Evolutionary conservation across 2,329 filamentous ascomycete genomes (phyloP), one percentile per base, ranked within the genome.

Genomic region (Nemania sp.): DNA sequence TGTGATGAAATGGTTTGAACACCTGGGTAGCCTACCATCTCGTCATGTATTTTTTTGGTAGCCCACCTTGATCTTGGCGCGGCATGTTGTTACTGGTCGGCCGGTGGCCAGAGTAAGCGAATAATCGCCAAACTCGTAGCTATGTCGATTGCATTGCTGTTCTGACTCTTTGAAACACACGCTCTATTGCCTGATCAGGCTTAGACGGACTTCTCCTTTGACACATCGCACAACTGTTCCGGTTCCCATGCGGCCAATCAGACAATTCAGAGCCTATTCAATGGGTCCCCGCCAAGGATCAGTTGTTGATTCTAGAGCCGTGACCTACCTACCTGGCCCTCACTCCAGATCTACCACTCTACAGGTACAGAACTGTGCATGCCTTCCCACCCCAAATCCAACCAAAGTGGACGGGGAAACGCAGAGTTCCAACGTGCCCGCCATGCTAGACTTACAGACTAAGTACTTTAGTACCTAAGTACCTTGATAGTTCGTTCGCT

Each of bases 221-320:
- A 67, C 59, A 57, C 60, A 64, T 65, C 55, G 46, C 51, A 57
- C 62, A 55, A 37, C 56, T 57, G 42, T 62, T 7, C 46, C 25
- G 48, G 50, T 51, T 48, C 10, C 49, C n/a, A 32, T 18, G 34
- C 47, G 35, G 43, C 64, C 68, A 70, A 66, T 71, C 48, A 70
- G 59, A 64, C 54, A 60, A 58, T 46, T 55, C 39, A 20, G 35
- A 62, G 56, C 59, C 62, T 63, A 62, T 54, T 65, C 62, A 65
- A 60, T 65, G 57, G 64, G 57, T 61, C 51, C 59, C 63, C 45
- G 50, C 39, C 50, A 40, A 51, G 55, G 48, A 45, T 54, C 57
- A 65, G 64, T 68, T 68, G 25, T 65, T 65, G 63, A 65, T 63
- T 50, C 49, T 20, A 45, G 43, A 56, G 59, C 40, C 48, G 56